Evolutionary conservation across 192 early-diverging fungal species (phyloP).

Genomic region (Backusella macrospora): DNA sequence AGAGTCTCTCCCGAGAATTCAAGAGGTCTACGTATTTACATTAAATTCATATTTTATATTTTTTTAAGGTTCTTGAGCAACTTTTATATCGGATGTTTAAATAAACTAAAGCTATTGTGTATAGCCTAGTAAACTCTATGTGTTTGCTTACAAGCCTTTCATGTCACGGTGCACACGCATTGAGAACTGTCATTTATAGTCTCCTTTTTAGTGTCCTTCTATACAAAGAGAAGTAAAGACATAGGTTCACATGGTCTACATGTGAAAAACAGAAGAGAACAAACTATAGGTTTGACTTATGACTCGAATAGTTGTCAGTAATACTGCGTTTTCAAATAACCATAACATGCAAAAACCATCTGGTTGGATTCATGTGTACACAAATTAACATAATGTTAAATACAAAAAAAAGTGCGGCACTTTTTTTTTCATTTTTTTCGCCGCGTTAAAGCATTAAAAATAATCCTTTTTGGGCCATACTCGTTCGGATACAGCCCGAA

Average conservation of each 20-base stretch:
- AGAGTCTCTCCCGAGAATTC: background rate
- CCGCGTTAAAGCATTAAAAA: background rate
- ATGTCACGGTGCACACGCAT: constrained; percentile 2
- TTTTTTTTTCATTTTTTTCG: background rate
- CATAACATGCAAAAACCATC: constrained; percentile 2
- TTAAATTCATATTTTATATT: background rate
- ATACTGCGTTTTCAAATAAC: background rate
- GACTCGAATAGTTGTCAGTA: background rate
- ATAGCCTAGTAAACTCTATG: background rate
- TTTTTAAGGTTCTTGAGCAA: background rate
- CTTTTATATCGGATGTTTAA: background rate
- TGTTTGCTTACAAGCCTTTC: background rate
- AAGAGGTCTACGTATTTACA: background rate
- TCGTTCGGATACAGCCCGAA: background rate
- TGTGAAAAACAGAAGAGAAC: background rate
- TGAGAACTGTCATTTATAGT: constrained; percentile 1
- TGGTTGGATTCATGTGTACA: constrained; percentile 7
- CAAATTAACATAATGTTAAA: background rate
- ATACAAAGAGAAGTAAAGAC: background rate
- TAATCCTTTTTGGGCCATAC: constrained; percentile 5
- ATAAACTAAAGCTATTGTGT: background rate
- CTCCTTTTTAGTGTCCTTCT: background rate
- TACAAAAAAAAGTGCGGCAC: background rate
- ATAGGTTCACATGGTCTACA: background rate
- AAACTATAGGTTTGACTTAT: background rate